phyloP scores from a whole-genome alignment of 2,329 filamentous ascomycete species.

The Trichoderma sp. region DNA sequence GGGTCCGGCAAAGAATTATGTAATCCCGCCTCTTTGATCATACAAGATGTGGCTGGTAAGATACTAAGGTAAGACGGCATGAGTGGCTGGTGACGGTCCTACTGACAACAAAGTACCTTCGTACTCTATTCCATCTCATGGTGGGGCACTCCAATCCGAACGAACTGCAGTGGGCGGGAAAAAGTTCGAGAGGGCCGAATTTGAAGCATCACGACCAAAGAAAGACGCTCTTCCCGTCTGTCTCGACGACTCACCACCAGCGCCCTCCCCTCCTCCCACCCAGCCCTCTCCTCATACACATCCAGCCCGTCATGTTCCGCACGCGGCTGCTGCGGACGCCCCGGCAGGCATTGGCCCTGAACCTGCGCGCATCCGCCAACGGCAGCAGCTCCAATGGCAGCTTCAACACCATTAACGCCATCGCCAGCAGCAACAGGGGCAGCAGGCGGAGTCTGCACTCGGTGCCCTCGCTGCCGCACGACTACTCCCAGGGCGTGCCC shows the following conservation, averaged over 20 bases:
- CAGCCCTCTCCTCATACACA: not conserved
- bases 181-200: slow-evolving; percentile 22
- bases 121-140: not conserved
- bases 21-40: not conserved
- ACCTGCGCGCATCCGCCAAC: slow-evolving; percentile 40
- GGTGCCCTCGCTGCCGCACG: slow-evolving; percentile 51
- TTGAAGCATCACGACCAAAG: slow-evolving; percentile 6
- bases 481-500: slow-evolving; percentile 60
- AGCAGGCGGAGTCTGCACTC: slow-evolving; percentile 48
- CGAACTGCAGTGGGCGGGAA: slow-evolving; percentile 11
- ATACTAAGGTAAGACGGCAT: too few relatives aligned
- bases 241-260: not conserved
- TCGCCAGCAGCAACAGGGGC: slow-evolving; percentile 33
- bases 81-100: slow-evolving; percentile 4
- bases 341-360: slow-evolving; percentile 43
- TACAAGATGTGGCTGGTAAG: too few relatives aligned
- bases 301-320: slow-evolving; percentile 50
- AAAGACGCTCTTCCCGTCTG: not conserved
- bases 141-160: slow-evolving; percentile 15
- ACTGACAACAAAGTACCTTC: not conserved
- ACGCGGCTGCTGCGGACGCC: slow-evolving; percentile 59
- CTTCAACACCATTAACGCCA: not conserved
- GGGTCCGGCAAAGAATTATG: not conserved
- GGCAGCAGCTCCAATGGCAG: slow-evolving; percentile 26
- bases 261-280: not conserved